Conservation (phyloP, 2,329 filamentous ascomycete species). For the Scedosporium boydii region DNA sequence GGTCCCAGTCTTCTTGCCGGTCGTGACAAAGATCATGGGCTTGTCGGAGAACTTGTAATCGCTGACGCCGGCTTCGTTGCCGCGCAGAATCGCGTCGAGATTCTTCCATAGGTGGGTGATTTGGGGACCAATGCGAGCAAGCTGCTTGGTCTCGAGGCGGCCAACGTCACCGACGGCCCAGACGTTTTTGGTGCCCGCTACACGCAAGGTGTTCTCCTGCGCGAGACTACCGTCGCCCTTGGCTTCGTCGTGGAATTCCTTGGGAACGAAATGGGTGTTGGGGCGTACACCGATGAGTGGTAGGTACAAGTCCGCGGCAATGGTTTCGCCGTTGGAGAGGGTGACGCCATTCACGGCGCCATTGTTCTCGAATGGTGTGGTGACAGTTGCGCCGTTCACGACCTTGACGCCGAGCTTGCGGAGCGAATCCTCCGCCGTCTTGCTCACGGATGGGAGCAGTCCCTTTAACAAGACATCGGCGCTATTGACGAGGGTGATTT, state of each 20-base stretch:
- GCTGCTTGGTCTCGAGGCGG: slow-evolving; percentile 27
- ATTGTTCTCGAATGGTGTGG: not conserved
- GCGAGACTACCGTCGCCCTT: slow-evolving; percentile 19
- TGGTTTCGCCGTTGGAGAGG: slow-evolving; percentile 22
- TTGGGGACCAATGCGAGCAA: slow-evolving; percentile 19
- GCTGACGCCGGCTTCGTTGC: slow-evolving; percentile 16
- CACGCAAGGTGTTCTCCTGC: slow-evolving; percentile 27
- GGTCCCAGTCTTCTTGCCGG: slow-evolving; percentile 28
- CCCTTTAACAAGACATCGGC: slow-evolving; percentile 10
- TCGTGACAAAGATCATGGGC: slow-evolving; percentile 24
- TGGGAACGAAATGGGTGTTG: slow-evolving; percentile 35
- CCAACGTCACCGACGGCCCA: slow-evolving; percentile 36
- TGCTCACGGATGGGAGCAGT: slow-evolving; percentile 22
- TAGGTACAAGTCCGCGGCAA: slow-evolving; percentile 31
- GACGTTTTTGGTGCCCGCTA: slow-evolving; percentile 26
- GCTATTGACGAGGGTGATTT: slow-evolving; percentile 15
- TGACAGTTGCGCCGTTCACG: slow-evolving; percentile 28
- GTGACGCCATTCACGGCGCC: slow-evolving; percentile 17
- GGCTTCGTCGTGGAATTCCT: slow-evolving; percentile 21
- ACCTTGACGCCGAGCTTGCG: slow-evolving; percentile 32
- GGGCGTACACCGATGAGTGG: slow-evolving; percentile 34
- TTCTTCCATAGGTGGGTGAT: slow-evolving; percentile 23
- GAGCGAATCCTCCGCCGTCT: slow-evolving; percentile 28
- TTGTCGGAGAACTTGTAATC: slow-evolving; percentile 21
- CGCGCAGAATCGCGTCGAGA: slow-evolving; percentile 20